Base-by-base conservation (phyloP, 768 basidiomycete species). In the Multifurca ochricompacta region DNA sequence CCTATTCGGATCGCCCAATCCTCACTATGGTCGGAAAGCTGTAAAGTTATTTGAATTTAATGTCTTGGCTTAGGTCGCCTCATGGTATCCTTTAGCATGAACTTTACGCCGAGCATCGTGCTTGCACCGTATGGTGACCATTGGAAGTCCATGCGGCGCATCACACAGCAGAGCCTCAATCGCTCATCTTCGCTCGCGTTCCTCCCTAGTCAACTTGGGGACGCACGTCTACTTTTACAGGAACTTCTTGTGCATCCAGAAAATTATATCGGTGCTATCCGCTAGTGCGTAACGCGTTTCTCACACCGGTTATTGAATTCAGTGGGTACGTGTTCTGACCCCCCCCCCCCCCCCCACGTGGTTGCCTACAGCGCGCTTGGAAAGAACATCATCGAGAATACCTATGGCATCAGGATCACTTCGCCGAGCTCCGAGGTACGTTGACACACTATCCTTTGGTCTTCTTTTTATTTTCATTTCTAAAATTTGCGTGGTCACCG, bases 1-100 rank as follows among this genome's bases (percentile, higher is more conserved):
- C 55, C 8, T 59, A 59, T 48, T 59, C 59, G 19, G 59, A 59
- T 58, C 56, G 59, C 7, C 59, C 59, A 39, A 56, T 56, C 23
- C 58, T 59, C 54, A 59, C 54, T 16, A 59, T 59, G 58, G 58
- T 59, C 3, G 58, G 58, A 25, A 50, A 46, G 28, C 31, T 59
- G 58, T 59, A 18, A 27, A 1, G 58, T 41, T 9, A n/a, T 36
- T n/a, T 25, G 25, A 27, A 14, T 27, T 39, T 28, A 27, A n/a
- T n/a, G n/a, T 14, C 16, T 30, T 45, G 44, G 27, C 41, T 14
- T n/a, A n/a, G n/a, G n/a, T n/a, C n/a, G 48, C 5, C 34, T 10
- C 34, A 8, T 7, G 31, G 23, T 21, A 30, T 21, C 7, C 18
- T 14, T 16, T 23, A 59, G 58, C 5, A 59, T 59, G 58, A 56